Percentiles rank a stretch among this genome's conserved stretches.
Conservation (phyloP, 148 eudicot species). For the Rhododendron henanense region DNA sequence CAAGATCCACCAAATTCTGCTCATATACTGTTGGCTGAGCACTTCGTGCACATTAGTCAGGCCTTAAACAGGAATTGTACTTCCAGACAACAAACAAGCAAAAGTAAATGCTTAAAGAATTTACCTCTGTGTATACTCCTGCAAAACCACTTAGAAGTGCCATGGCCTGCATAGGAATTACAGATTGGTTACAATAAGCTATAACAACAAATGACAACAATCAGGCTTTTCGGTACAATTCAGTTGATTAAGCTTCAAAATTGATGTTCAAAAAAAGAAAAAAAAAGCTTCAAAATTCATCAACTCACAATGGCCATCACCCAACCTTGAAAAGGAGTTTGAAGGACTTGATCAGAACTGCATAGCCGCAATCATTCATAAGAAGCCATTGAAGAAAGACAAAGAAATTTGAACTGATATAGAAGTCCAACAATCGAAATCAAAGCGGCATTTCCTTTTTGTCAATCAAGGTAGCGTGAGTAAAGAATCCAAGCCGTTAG, state of each 20-base stretch:
- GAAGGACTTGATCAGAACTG: slow-evolving; percentile 94
- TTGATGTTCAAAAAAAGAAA: not conserved
- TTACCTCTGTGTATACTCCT: slow-evolving; percentile 98
- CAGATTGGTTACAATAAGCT: not conserved
- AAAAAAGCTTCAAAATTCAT: slow-evolving; percentile 2
- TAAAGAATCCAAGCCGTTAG: not conserved
- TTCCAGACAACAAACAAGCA: slow-evolving; percentile 4
- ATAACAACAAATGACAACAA: not conserved
- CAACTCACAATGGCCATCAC: slow-evolving; percentile 96
- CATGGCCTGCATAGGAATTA: slow-evolving; percentile 62
- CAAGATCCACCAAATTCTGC: slow-evolving; percentile 3
- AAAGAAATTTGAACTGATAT: not conserved
- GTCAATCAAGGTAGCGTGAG: not conserved
- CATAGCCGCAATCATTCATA: slow-evolving; percentile 16
- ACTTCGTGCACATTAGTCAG: not conserved
- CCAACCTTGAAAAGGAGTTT: slow-evolving; percentile 96
- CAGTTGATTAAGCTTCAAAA: not conserved
- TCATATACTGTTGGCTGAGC: not conserved
- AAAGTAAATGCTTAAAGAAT: slow-evolving; percentile 11
- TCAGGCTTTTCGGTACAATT: not conserved
- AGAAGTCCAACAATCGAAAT: not conserved
- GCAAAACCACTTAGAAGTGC: slow-evolving; percentile 99
- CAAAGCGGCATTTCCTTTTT: not conserved
- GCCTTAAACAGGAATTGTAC: slow-evolving; percentile 1
- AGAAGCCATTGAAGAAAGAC: slow-evolving; percentile 7